Percentiles rank a stretch among this genome's conserved stretches.
Evolutionary conservation across 2,329 filamentous ascomycete species (phyloP).

Genomic region (Xylogone sp.): DNA sequence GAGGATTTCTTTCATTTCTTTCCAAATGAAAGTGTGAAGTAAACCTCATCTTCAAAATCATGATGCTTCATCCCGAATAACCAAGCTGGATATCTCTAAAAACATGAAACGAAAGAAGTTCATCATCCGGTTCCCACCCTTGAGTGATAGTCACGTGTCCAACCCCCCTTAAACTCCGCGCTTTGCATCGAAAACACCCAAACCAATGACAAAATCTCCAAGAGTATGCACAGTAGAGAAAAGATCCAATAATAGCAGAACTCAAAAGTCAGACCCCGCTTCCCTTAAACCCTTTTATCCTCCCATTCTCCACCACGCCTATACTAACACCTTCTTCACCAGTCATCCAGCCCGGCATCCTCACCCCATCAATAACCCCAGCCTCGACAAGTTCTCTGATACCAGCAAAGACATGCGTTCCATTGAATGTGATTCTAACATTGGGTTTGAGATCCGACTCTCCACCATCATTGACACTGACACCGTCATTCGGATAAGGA

Average conservation of each 20-base stretch:
- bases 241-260: background rate
- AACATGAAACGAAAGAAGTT: background rate
- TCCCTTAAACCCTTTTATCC: conserved; percentile 56
- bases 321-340: conserved; percentile 79
- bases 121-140: no score
- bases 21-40: no score
- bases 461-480: conserved; percentile 25
- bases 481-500: conserved; percentile 39
- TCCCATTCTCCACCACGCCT: conserved; percentile 64
- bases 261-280: conserved; percentile 40
- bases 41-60: no score
- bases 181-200: background rate
- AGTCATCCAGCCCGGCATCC: conserved; percentile 88
- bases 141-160: no score
- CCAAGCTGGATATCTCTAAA: background rate
- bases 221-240: background rate
- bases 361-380: conserved; percentile 69
- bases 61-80: background rate
- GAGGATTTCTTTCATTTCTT: no score
- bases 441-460: conserved; percentile 49
- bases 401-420: conserved; percentile 76
- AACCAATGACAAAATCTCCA: background rate
- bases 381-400: conserved; percentile 73
- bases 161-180: background rate
- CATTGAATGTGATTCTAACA: conserved; percentile 66